Conservation (phyloP, 164 flowering plant genomes). For the Piper betle region DNA sequence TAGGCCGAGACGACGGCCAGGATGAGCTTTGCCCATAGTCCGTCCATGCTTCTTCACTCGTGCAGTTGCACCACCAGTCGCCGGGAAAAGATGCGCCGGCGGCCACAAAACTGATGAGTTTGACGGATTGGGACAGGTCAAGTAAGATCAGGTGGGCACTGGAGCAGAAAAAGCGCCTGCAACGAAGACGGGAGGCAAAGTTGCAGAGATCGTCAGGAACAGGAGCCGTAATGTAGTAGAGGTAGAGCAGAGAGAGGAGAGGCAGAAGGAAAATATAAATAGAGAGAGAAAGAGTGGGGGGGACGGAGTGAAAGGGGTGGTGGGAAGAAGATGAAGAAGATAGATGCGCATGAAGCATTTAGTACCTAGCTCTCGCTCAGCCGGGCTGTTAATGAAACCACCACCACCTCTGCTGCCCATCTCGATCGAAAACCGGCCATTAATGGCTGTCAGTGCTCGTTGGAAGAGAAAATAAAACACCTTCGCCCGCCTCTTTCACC, state of each 20-base stretch:
- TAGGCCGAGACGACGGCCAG: conserved; percentile 24
- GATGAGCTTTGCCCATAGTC: conserved; percentile 17
- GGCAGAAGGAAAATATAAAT: no score
- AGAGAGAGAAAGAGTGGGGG: background rate
- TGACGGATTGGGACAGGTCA: background rate
- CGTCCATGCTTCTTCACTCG: conserved; percentile 21
- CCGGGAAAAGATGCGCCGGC: background rate
- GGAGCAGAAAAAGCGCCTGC: background rate
- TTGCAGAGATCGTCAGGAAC: background rate
- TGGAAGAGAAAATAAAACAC: conserved; percentile 16
- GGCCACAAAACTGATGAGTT: background rate
- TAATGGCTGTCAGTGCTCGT: conserved; percentile 28
- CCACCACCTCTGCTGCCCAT: conserved; percentile 6
- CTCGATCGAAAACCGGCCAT: conserved; percentile 10
- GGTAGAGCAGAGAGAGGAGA: background rate
- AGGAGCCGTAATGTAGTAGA: background rate
- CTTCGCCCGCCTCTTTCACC: background rate
- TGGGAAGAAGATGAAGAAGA: background rate
- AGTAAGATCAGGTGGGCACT: background rate
- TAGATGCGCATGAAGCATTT: conserved; percentile 11
- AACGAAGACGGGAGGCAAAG: background rate
- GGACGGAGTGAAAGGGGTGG: background rate
- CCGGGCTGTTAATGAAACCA: conserved; percentile 16
- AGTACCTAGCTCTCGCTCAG: conserved; percentile 7
- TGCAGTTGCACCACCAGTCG: background rate